Base-by-base conservation (phyloP, 768 basidiomycete genomes). In the Leucosporidium scottii region DNA sequence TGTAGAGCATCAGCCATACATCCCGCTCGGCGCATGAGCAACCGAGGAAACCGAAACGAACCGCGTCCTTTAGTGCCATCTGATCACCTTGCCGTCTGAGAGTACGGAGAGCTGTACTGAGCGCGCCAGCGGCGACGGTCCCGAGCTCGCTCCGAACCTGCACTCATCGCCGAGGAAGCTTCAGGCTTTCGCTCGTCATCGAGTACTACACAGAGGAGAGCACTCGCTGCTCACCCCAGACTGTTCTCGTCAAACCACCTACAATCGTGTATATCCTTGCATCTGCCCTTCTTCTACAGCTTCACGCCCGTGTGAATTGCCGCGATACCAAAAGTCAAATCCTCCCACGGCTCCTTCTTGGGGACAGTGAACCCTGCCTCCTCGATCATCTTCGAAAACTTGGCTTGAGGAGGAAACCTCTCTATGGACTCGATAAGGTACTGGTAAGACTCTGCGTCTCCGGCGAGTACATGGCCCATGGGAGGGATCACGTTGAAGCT, bases 401-500 rank as follows among this genome's bases (percentile, higher is more conserved):
- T 87, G 12, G 84, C 81, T 78, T 96, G 93, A 17, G 85, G 82
- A 31, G 93, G 93, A 82, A 98, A 98, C 73, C 85, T 86, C 51
- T 92, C 56, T 39, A 58, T 34, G 18, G 47, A 51, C n/a, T 60
- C 36, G 20, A 59, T 25, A 25, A 65, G 64, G 49, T 48, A 67
- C 78, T 97, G 93, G 78, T 99, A 99, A 9, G 93, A 94, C 27
- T 85, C 88, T 27, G 94, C 84, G 79, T 99, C 94, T 0, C 90
- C 89, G 15, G 93, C 90, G n/a, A 99, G 81, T 73, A 99, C 90
- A 25, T 92, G 94, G n/a, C 96, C 96, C 56, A 99, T 80, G 25
- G 94, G 81, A 3, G 96, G 96, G 75, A 99, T 96, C 68, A 97
- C 84, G 0, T 89, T 85, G 83, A 99, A 99, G 0, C 93, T 97